Evolutionary conservation across 2,329 filamentous ascomycete genomes (phyloP).

Genomic region (Neofusicoccum parvum): DNA sequence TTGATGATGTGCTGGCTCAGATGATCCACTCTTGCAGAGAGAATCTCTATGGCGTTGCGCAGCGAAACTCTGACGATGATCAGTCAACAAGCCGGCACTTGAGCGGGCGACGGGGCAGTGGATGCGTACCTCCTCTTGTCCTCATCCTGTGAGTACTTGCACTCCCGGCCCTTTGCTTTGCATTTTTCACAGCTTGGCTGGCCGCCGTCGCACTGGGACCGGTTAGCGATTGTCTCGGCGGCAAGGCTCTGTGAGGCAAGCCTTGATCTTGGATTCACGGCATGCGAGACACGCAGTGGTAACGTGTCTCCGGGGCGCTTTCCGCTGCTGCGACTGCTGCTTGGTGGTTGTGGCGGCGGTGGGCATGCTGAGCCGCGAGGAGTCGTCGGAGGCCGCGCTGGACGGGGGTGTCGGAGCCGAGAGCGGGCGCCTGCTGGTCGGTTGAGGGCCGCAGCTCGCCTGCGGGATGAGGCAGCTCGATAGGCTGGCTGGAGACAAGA

Average conservation of each 20-base stretch:
- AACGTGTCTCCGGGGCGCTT: conserved; percentile 19
- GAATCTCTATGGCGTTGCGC: conserved; percentile 22
- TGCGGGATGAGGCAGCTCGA: background rate
- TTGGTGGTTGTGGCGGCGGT: background rate
- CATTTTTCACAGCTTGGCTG: conserved; percentile 23
- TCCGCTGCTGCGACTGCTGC: conserved; percentile 15
- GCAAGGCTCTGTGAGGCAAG: conserved; percentile 17
- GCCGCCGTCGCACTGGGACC: conserved; percentile 20
- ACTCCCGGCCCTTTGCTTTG: conserved; percentile 21
- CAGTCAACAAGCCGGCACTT: background rate
- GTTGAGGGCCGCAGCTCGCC: conserved; percentile 10
- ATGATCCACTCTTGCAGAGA: conserved; percentile 19
- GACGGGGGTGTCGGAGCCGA: conserved; percentile 15
- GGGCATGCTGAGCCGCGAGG: conserved; percentile 8
- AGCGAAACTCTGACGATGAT: conserved; percentile 12
- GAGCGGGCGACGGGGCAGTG: background rate
- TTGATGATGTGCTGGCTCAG: conserved; percentile 18
- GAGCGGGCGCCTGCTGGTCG: background rate
- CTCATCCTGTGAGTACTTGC: conserved; percentile 21
- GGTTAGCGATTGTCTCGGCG: conserved; percentile 11
- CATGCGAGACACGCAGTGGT: conserved; percentile 22
- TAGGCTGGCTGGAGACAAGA: background rate
- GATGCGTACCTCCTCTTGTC: conserved; percentile 20
- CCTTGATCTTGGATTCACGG: conserved; percentile 23
- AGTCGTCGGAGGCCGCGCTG: background rate